phyloP scores from a whole-genome alignment of 768 basidiomycete genomes.

The Candolleomyces aberdarensis region DNA sequence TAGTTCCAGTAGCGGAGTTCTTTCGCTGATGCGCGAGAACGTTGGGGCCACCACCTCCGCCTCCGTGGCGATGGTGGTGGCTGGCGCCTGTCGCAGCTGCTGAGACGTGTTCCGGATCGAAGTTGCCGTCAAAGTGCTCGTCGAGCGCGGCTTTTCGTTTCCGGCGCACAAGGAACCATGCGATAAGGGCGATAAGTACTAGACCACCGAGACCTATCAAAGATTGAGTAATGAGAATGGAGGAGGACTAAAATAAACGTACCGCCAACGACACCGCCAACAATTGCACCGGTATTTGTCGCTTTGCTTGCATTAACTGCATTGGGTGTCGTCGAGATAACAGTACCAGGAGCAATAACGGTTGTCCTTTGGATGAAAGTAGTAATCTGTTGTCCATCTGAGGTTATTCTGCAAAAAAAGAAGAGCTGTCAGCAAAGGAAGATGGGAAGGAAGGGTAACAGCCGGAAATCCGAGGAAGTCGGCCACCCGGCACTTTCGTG shows the following conservation, averaged over 20 bases:
- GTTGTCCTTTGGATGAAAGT: constrained; percentile 23
- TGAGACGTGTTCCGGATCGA: constrained; percentile 32
- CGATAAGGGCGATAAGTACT: constrained; percentile 17
- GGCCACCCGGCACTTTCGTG: neutral
- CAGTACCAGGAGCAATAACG: constrained; percentile 21
- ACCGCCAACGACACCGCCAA: constrained; percentile 54
- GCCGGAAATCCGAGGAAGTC: neutral
- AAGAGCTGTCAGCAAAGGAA: neutral
- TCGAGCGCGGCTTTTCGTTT: constrained; percentile 18
- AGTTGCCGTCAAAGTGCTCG: constrained; percentile 38
- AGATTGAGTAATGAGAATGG: no score
- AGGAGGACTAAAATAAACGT: constrained; percentile 8
- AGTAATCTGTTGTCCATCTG: constrained; percentile 29
- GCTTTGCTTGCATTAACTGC: constrained; percentile 1
- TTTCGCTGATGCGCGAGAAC: neutral
- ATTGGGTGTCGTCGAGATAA: constrained; percentile 11
- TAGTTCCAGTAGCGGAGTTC: neutral
- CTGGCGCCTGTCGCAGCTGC: constrained; percentile 4
- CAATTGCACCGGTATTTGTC: constrained; percentile 39
- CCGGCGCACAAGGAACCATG: constrained; percentile 25
- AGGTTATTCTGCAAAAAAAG: constrained; percentile 2
- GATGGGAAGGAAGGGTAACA: neutral
- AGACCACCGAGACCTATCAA: constrained; percentile 27
- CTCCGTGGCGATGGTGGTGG: neutral
- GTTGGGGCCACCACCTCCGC: neutral